Percentiles rank a stretch among this genome's conserved stretches.
These are phyloP conservation scores for Anisodus tanguticus DNA, from an alignment of 257 asterid genomes.

Conservation along the genomic window DNA sequence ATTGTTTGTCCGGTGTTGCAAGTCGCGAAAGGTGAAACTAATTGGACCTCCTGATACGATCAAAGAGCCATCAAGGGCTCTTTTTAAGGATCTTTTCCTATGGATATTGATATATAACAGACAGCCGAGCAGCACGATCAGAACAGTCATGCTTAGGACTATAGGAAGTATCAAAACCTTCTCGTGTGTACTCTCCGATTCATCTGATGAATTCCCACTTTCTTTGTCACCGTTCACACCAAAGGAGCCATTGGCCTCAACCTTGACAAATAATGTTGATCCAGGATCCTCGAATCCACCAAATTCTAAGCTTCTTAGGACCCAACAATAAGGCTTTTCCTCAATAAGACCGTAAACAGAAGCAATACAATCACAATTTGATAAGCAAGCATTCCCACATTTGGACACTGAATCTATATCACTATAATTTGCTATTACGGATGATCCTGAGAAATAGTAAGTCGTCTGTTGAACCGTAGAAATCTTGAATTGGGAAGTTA, in stretches of 20 bases:
- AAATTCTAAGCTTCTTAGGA: conserved; percentile 64
- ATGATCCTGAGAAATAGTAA: conserved; percentile 67
- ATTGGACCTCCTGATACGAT: conserved; percentile 76
- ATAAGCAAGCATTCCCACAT: conserved; percentile 83
- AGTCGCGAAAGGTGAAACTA: conserved; percentile 70
- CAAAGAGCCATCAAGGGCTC: conserved; percentile 64
- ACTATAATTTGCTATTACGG: conserved; percentile 78
- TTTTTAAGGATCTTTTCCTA: conserved; percentile 55
- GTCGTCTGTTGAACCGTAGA: conserved; percentile 58
- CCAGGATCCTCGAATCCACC: conserved; percentile 86
- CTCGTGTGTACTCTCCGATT: conserved; percentile 37
- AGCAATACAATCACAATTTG: conserved; percentile 77
- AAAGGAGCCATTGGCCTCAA: conserved; percentile 52
- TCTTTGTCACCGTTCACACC: conserved; percentile 28
- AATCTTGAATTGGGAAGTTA: conserved; percentile 53
- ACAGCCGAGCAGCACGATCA: conserved; percentile 63
- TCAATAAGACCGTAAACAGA: conserved; percentile 83
- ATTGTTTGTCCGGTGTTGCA: conserved; percentile 62
- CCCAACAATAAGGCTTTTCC: conserved; percentile 87
- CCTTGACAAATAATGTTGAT: conserved; percentile 82
- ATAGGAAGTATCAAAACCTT: conserved; percentile 78
- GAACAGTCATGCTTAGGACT: conserved; percentile 66
- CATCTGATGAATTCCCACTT: conserved; percentile 40
- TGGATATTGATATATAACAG: conserved; percentile 57
- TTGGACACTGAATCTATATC: conserved; percentile 58